These are phyloP conservation scores for Fraxinus excelsior DNA, from an alignment of 257 asterid species.

Conservation along the genomic window DNA sequence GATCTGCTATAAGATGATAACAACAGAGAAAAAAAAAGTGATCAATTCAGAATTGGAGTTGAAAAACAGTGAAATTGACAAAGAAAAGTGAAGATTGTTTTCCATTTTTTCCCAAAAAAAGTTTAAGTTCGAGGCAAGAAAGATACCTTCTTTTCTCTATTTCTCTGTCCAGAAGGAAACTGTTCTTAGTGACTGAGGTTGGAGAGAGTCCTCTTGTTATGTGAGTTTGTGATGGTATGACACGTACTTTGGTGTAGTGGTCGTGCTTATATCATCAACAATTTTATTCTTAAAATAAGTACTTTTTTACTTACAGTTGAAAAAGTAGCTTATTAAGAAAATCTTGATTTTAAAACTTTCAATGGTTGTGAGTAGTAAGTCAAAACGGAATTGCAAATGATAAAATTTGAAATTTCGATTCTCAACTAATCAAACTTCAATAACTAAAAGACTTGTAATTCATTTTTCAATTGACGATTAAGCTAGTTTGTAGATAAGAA, in stretches of 20 bases:
- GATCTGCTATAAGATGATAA: background rate
- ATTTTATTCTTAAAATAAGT: background rate
- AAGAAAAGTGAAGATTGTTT: background rate
- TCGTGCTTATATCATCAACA: background rate
- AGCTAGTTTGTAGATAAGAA: too few relatives aligned
- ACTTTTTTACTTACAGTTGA: too few relatives aligned
- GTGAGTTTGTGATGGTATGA: background rate
- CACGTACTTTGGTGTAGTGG: too few relatives aligned
- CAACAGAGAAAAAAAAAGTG: background rate
- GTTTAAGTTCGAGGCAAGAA: background rate
- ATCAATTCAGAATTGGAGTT: background rate
- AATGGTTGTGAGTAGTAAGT: background rate
- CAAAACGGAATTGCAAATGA: background rate
- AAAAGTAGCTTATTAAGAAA: background rate
- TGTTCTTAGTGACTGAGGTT: background rate
- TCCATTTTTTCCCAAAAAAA: background rate
- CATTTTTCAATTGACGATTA: too few relatives aligned
- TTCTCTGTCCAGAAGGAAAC: background rate
- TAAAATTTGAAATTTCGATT: background rate
- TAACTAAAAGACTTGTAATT: too few relatives aligned
- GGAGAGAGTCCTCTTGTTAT: too few relatives aligned
- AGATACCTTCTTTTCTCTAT: background rate
- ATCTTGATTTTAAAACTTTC: too few relatives aligned
- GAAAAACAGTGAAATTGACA: background rate
- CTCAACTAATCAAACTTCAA: background rate